These are phyloP conservation scores for Colletotrichum godetiae DNA, from an alignment of 2,329 filamentous ascomycete species.

Conservation along the genomic window DNA sequence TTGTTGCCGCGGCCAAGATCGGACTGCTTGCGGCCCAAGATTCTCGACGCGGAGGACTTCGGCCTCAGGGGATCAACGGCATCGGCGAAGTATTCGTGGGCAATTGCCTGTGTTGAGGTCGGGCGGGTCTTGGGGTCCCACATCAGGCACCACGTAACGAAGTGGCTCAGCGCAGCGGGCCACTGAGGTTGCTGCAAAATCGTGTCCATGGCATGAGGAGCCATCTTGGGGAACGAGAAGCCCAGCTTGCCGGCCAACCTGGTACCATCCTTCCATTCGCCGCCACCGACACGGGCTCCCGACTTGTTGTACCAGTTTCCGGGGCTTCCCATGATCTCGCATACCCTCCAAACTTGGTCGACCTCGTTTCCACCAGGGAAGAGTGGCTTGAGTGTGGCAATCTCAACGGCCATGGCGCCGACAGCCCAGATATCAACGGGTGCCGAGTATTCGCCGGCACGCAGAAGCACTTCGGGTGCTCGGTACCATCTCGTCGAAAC, in stretches of 20 bases:
- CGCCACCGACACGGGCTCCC: conserved; percentile 87
- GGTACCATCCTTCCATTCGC: conserved; percentile 97
- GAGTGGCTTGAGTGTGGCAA: conserved; percentile 94
- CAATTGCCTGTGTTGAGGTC: conserved; percentile 92
- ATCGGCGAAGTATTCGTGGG: conserved; percentile 94
- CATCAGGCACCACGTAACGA: conserved; percentile 98
- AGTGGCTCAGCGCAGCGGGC: conserved; percentile 87
- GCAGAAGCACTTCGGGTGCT: conserved; percentile 91
- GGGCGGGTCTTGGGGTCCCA: conserved; percentile 96
- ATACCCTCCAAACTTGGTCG: conserved; percentile 98
- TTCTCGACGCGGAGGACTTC: conserved; percentile 87
- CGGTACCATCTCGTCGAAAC: conserved; percentile 99
- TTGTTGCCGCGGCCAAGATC: conserved; percentile 80
- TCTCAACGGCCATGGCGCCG: conserved; percentile 97
- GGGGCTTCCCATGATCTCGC: conserved; percentile 99
- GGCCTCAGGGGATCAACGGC: conserved; percentile 91
- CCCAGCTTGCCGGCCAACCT: conserved; percentile 94
- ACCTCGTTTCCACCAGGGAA: conserved; percentile 99
- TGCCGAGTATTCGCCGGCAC: conserved; percentile 96
- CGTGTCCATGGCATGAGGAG: conserved; percentile 94
- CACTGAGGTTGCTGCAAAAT: conserved; percentile 92
- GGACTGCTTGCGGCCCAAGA: conserved; percentile 90
- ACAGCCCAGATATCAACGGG: conserved; percentile 99
- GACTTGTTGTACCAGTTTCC: conserved; percentile 98
- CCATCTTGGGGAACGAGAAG: conserved; percentile 99